Base-by-base conservation (phyloP, 164 flowering plant genomes). In the Kalanchoe fedtschenkoi region DNA sequence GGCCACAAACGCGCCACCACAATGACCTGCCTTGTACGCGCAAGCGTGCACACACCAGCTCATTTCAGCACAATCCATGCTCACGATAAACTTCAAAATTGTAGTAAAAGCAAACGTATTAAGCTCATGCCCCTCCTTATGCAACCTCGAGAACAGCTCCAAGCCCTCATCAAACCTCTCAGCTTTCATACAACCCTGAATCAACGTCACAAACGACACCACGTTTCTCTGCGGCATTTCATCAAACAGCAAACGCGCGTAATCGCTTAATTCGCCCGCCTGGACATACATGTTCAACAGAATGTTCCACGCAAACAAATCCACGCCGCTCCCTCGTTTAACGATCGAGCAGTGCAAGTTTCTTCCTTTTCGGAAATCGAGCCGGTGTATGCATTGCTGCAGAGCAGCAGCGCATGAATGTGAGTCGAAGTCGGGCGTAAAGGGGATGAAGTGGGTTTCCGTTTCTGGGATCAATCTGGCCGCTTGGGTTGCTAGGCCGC, bases 61-160 rank as follows among this genome's bases (percentile, higher is more conserved):
- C 59, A 75, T 67, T 21, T 86, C 89, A 0, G 76, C 72, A 65
- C 65, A 68, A 8, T 75, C 95, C 83, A 77, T 70, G 63, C 74
- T 66, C 62, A 86, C 91, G 44, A 91, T 70, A 72, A 82, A 60
- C 80, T 89, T 89, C 69, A 92, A 69, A 65, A 84, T 39, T 0
- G 93, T 74, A 0, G 93, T 77, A 58, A 87, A 89, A 37, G 78
- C 91, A 73, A 87, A 87, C 0, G 82, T 71, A 59, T 84, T 87
- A 29, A 89, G 81, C 69, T 83, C 88, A 58, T 81, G 84, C 15
- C 96, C 91, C 67, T 86, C 89, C 51, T 76, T 63, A 47, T 75
- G 81, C 44, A 89, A 66, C 70, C 81, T 74, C 21, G 42, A 34
- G 58, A 84, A 81, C 56, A 85, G 71, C 39, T 68, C 81, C 30